Evolutionary conservation across 169 alveolate species (phyloP).

Genomic region (Ichthyophthirius multifiliis): DNA sequence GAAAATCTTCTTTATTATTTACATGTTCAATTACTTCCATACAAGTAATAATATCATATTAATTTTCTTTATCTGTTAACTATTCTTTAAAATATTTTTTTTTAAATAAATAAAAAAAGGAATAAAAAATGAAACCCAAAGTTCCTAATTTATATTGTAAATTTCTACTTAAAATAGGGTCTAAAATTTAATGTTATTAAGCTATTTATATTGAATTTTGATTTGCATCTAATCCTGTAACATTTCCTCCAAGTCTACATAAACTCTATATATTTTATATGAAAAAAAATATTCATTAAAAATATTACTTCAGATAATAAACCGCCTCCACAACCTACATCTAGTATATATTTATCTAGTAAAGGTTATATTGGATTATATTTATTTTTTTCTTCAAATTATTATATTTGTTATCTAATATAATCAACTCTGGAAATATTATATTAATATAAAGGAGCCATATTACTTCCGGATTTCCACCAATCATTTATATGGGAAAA

Average conservation of each 20-base stretch:
- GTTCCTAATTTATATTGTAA: slow-evolving; percentile 43
- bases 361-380: neutral
- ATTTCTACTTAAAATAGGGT: slow-evolving; percentile 1
- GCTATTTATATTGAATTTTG: slow-evolving; percentile 38
- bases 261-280: slow-evolving; percentile 11
- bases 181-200: slow-evolving; percentile 27
- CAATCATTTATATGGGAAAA: slow-evolving; percentile 47
- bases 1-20: slow-evolving; percentile 31
- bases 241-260: slow-evolving; percentile 55
- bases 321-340: slow-evolving; percentile 75
- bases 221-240: slow-evolving; percentile 57
- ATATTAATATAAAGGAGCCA: slow-evolving; percentile 49
- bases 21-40: slow-evolving; percentile 70
- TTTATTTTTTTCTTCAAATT: neutral
- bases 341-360: slow-evolving; percentile 14
- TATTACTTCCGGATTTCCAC: slow-evolving; percentile 53
- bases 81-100: neutral
- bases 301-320: slow-evolving; percentile 43
- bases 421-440: slow-evolving; percentile 53
- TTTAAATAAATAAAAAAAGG: neutral
- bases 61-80: neutral
- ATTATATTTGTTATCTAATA: slow-evolving; percentile 39
- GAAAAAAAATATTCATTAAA: neutral
- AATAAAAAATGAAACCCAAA: slow-evolving; percentile 1
- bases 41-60: slow-evolving; percentile 41